Percentiles rank a stretch among this genome's conserved stretches.
phyloP scores from a whole-genome alignment of 2,329 filamentous ascomycete species.

The Xylogone sp. region DNA sequence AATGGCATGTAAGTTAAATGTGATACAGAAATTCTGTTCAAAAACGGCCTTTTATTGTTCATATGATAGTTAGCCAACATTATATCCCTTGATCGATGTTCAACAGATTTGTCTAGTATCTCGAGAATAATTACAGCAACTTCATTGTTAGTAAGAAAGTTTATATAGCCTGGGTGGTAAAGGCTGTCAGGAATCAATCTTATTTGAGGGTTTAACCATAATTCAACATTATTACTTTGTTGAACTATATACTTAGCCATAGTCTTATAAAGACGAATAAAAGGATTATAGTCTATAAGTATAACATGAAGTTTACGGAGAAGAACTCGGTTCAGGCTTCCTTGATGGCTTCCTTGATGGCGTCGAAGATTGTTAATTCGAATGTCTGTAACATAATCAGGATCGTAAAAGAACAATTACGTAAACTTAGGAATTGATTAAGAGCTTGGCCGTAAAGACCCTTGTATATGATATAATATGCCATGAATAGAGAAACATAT shows the following conservation, averaged over 20 bases:
- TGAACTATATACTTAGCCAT: background rate
- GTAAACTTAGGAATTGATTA: background rate
- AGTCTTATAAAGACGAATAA: constrained; percentile 1
- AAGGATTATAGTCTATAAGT: constrained; percentile 1
- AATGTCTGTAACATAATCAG: background rate
- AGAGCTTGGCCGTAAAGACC: background rate
- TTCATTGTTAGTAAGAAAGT: background rate
- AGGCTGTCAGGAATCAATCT: background rate
- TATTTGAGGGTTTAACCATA: background rate
- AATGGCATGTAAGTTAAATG: background rate
- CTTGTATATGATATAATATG: background rate
- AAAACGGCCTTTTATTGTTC: background rate
- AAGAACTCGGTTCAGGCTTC: background rate
- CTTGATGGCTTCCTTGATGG: too few species aligned
- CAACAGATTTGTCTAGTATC: background rate
- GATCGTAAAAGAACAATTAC: constrained; percentile 3
- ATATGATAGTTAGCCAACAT: background rate
- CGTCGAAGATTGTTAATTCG: background rate
- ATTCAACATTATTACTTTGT: background rate
- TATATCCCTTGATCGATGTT: background rate
- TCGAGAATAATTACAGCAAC: background rate
- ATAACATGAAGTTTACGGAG: background rate
- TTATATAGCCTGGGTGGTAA: background rate
- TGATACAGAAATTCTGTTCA: background rate
- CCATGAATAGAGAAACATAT: constrained; percentile 1